Evolutionary conservation across 768 basidiomycete genomes (phyloP), one percentile per base, ranked within the genome.

Genomic region (Austroboletus eburneus): DNA sequence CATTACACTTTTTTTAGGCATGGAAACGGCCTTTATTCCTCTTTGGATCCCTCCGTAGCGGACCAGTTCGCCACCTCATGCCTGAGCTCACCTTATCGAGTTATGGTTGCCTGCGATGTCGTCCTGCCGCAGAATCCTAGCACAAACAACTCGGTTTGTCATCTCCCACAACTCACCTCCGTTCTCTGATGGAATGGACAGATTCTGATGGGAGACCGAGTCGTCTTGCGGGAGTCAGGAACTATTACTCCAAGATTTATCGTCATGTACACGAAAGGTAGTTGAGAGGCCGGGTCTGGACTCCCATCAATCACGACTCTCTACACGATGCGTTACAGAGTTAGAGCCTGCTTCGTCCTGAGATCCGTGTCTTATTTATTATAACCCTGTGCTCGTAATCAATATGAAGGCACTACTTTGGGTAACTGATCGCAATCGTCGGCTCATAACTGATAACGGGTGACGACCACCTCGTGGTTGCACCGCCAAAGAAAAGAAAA

Each of bases 21-120:
- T 46, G 83, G 83, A 22, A 71, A 78, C 42, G 83, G 83, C 18
- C 67, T 85, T 39, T 84, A 85, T 56, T 79, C 80, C 17, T 81
- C 78, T 58, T 70, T 69, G 33, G 80, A 81, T 61, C 76, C 83
- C 16, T 75, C 72, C 40, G 62, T 70, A 16, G 82, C 83, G 17
- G 80, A 85, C 61, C 63, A 56, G 8, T 74, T 73, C 59, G 76
- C 83, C n/a, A 85, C 81, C 5, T 84, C 83, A 33, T 83, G 81
- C 58, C 74, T 78, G 36, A 73, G 74, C 36, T 83, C 83, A 5
- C 83, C 83, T 6, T 85, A 79, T 66, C 76, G 83, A 9, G 78
- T 83, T 22, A 76, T 77, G 71, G 71, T 85, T 52, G 79, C 76
- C 14, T 83, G 81, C 51, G 78, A 81, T 58, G 73, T 72, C 5